Conservation (phyloP, 2,329 filamentous ascomycete species). For the Dactylonectria macrodidyma region DNA sequence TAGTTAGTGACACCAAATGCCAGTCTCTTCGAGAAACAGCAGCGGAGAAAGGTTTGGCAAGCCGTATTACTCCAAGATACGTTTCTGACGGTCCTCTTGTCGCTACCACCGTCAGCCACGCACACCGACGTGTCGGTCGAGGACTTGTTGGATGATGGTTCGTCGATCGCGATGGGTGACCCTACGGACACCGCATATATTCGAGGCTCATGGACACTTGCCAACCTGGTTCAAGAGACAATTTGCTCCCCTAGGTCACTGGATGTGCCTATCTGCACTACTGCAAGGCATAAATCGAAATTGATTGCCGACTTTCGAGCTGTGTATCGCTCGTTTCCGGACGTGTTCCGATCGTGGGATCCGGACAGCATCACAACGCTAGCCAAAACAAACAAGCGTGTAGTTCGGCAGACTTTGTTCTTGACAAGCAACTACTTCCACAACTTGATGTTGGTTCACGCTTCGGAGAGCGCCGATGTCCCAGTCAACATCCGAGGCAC, state of each 20-base stretch:
- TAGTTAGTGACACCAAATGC: constrained; percentile 73
- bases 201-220: constrained; percentile 83
- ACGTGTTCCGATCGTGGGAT: constrained; percentile 79
- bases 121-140: constrained; percentile 86
- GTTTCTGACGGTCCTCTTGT: constrained; percentile 83
- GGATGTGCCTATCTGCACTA: constrained; percentile 79
- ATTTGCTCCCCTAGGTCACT: constrained; percentile 83
- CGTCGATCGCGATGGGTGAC: constrained; percentile 70
- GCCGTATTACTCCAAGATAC: constrained; percentile 86
- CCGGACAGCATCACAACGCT: constrained; percentile 70
- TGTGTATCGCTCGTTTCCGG: constrained; percentile 81
- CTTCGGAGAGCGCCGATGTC: constrained; percentile 76
- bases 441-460: constrained; percentile 84
- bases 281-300: constrained; percentile 77
- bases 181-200: constrained; percentile 80
- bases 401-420: constrained; percentile 82
- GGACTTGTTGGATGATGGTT: constrained; percentile 76
- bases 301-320: constrained; percentile 79
- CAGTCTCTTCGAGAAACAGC: constrained; percentile 80
- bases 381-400: constrained; percentile 73
- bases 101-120: constrained; percentile 82
- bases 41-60: constrained; percentile 86
- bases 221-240: constrained; percentile 83
- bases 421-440: constrained; percentile 88
- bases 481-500: constrained; percentile 78